Evolutionary conservation across 2,329 filamentous ascomycete genomes (phyloP).

Genomic region (Cadophora luteo-olivacea): DNA sequence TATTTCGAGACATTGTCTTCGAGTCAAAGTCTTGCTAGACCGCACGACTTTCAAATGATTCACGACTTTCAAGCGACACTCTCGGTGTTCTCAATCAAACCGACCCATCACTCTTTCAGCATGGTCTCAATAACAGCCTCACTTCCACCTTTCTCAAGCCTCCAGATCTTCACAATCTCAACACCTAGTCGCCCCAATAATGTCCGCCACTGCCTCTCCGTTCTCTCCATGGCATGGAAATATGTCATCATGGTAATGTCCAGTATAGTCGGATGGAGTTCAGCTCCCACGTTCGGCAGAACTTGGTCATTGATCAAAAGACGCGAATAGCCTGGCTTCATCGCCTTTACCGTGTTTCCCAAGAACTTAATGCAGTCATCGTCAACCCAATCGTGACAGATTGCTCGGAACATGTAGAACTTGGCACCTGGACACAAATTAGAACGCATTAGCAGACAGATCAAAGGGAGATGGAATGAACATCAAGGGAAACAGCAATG

Average conservation of each 20-base stretch:
- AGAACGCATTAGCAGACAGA: background rate
- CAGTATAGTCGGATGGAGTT: background rate
- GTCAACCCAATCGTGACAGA: constrained; percentile 17
- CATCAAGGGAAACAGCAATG: no score
- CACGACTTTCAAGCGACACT: no score
- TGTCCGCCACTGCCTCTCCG: constrained; percentile 16
- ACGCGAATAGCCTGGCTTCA: constrained; percentile 20
- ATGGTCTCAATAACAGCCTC: constrained; percentile 23
- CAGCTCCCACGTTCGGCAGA: constrained; percentile 9
- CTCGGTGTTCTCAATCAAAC: no score
- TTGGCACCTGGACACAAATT: constrained; percentile 4
- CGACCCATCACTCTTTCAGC: constrained; percentile 9
- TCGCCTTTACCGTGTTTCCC: constrained; percentile 7
- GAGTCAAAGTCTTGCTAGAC: no score
- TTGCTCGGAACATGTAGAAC: constrained; percentile 12
- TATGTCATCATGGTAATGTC: constrained; percentile 19
- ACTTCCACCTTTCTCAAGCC: background rate
- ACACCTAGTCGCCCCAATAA: constrained; percentile 13
- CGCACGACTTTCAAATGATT: no score
- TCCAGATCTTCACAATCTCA: constrained; percentile 24
- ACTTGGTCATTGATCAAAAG: constrained; percentile 11
- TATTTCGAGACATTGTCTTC: no score
- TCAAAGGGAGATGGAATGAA: background rate
- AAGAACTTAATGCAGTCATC: constrained; percentile 2
- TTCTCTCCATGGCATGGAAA: constrained; percentile 17